These are phyloP conservation scores for Beauveria varroae DNA, from an alignment of 2,329 filamentous ascomycete species.

Conservation along the genomic window DNA sequence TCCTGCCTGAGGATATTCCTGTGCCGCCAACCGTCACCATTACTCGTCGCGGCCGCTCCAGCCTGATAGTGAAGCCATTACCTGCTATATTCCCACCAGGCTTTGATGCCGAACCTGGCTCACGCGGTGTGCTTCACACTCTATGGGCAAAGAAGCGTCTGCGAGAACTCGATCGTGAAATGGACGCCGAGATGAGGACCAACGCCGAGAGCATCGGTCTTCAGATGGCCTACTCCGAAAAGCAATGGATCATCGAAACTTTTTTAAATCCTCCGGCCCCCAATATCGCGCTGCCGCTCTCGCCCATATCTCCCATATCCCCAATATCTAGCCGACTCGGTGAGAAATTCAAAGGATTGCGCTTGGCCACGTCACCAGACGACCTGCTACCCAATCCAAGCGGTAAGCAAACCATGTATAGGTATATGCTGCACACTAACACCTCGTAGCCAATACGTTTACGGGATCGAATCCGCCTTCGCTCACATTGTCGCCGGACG, in stretches of 20 bases:
- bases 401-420: conserved; percentile 34
- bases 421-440: conserved; percentile 12
- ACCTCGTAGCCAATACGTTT: conserved; percentile 27
- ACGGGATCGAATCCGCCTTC: conserved; percentile 26
- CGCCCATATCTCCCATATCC: conserved; percentile 56
- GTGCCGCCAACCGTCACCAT: conserved; percentile 69
- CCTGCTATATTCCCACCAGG: conserved; percentile 80
- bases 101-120: conserved; percentile 62
- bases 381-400: conserved; percentile 49
- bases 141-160: conserved; percentile 84
- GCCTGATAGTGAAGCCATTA: conserved; percentile 63
- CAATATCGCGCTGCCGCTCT: conserved; percentile 32
- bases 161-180: conserved; percentile 67
- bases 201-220: conserved; percentile 79
- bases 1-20: conserved; percentile 63
- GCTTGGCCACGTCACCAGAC: conserved; percentile 63
- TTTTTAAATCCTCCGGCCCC: conserved; percentile 39
- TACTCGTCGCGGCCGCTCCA: conserved; percentile 31
- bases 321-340: conserved; percentile 61
- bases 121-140: conserved; percentile 78
- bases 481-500: conserved; percentile 24
- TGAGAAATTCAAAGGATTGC: conserved; percentile 74
- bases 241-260: conserved; percentile 75
- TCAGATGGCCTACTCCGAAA: conserved; percentile 77
- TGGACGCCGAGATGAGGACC: conserved; percentile 60